Percentiles rank a stretch among this genome's conserved stretches.
Conservation (phyloP, 306 rosid species). For the Rosa lucieae region DNA sequence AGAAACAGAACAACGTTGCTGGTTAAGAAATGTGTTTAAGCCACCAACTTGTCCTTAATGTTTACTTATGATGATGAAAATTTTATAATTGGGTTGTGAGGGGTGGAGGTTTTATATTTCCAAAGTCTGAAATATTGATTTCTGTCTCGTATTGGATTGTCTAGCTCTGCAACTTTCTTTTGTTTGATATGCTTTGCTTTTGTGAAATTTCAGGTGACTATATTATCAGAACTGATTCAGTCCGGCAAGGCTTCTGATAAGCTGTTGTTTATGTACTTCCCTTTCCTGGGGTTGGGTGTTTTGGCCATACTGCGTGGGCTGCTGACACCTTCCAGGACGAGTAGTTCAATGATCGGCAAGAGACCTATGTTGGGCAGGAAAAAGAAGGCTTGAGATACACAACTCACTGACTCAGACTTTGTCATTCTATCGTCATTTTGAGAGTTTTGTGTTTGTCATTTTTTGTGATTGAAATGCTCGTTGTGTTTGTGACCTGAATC, state of each 20-base stretch:
- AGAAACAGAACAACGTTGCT: not conserved
- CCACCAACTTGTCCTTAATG: not conserved
- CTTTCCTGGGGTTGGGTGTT: conserved; percentile 61
- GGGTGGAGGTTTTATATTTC: not conserved
- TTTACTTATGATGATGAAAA: not conserved
- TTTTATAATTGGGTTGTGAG: not conserved
- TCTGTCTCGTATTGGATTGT: not conserved
- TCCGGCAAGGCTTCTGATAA: conserved; percentile 61
- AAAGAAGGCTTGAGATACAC: conserved; percentile 47
- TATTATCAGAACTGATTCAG: conserved; percentile 53
- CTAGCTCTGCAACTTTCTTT: not conserved
- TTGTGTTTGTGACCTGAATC: not conserved
- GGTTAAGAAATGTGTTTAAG: not conserved
- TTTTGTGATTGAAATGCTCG: not conserved
- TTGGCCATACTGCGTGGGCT: conserved; percentile 61
- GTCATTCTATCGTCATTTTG: not conserved
- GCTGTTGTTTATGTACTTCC: conserved; percentile 46
- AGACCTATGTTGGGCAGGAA: conserved; percentile 44
- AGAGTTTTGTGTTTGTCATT: not conserved
- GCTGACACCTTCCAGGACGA: conserved; percentile 39
- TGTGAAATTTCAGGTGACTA: conserved; percentile 51
- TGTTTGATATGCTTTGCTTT: not conserved
- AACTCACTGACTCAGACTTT: conserved; percentile 7
- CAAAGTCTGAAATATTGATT: not conserved
- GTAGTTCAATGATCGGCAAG: conserved; percentile 29